Evolutionary conservation across 169 alveolate species (phyloP).

Genomic region (Plasmodium gonderi): DNA sequence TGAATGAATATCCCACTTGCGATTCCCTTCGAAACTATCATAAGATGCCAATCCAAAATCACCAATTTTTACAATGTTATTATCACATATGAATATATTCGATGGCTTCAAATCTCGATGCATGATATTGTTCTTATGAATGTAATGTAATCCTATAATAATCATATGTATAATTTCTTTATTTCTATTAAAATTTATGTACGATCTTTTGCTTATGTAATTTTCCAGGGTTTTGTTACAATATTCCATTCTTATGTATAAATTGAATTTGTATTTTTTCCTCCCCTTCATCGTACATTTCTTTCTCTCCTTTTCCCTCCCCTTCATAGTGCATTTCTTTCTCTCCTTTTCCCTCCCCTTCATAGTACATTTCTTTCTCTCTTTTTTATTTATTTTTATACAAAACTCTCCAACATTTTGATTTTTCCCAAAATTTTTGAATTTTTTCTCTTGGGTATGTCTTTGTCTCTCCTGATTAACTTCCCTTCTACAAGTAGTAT

Average conservation of each 20-base stretch:
- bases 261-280: conserved; percentile 17
- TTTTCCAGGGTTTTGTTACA: conserved; percentile 37
- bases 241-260: conserved; percentile 66
- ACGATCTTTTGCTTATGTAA: conserved; percentile 21
- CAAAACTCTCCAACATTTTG: not conserved
- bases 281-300: not conserved
- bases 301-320: not conserved
- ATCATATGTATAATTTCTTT: conserved; percentile 48
- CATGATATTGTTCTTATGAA: conserved; percentile 48
- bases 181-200: conserved; percentile 39
- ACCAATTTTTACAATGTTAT: conserved; percentile 49
- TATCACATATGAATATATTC: conserved; percentile 35
- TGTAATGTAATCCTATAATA: conserved; percentile 35
- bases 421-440: not conserved
- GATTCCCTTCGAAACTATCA: not conserved
- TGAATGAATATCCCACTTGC: not conserved
- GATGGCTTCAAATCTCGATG: conserved; percentile 67
- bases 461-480: too few species aligned
- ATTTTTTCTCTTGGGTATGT: not conserved
- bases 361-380: not conserved
- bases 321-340: not conserved
- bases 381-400: not conserved
- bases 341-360: not conserved
- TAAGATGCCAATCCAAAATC: conserved; percentile 65
- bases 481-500: too few species aligned